Conservation (phyloP, 2,329 filamentous ascomycete genomes). For the Calonectria hawksworthii region DNA sequence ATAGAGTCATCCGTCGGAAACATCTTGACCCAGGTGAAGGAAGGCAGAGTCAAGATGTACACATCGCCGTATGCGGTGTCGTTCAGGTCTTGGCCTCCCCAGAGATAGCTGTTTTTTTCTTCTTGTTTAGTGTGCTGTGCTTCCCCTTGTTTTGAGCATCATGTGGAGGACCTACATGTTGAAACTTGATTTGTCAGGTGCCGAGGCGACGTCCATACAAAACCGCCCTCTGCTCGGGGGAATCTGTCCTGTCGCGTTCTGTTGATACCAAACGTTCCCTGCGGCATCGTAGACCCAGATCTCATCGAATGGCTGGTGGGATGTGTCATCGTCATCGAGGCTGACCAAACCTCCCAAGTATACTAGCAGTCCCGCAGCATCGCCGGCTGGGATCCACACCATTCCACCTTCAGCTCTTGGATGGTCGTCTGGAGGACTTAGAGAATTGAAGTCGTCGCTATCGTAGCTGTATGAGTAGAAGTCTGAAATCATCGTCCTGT, state of each 20-base stretch:
- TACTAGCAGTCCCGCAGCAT: conserved; percentile 66
- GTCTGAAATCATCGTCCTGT: neutral
- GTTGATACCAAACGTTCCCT: too few species aligned
- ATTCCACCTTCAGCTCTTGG: conserved; percentile 68
- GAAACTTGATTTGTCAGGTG: conserved; percentile 69
- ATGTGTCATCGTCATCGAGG: neutral
- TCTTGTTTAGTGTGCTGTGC: too few species aligned
- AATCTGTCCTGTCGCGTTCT: conserved; percentile 62
- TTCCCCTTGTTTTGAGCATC: too few species aligned
- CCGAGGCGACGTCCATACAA: conserved; percentile 70
- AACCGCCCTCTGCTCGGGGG: conserved; percentile 66
- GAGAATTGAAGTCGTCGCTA: neutral
- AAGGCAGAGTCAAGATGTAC: conserved; percentile 57
- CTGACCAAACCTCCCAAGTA: conserved; percentile 69
- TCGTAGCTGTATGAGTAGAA: conserved; percentile 18
- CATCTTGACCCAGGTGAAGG: conserved; percentile 71
- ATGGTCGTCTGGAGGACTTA: neutral
- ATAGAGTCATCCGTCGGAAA: conserved; percentile 54
- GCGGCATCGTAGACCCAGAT: conserved; percentile 70
- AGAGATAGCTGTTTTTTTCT: conserved; percentile 59
- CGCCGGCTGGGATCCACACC: conserved; percentile 70
- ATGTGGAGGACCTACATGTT: conserved; percentile 62
- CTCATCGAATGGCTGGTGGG: conserved; percentile 57
- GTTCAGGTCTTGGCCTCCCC: conserved; percentile 66
- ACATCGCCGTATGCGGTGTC: conserved; percentile 67